Base-by-base conservation (phyloP, 805 yeast species). In the Starmerella floris region DNA sequence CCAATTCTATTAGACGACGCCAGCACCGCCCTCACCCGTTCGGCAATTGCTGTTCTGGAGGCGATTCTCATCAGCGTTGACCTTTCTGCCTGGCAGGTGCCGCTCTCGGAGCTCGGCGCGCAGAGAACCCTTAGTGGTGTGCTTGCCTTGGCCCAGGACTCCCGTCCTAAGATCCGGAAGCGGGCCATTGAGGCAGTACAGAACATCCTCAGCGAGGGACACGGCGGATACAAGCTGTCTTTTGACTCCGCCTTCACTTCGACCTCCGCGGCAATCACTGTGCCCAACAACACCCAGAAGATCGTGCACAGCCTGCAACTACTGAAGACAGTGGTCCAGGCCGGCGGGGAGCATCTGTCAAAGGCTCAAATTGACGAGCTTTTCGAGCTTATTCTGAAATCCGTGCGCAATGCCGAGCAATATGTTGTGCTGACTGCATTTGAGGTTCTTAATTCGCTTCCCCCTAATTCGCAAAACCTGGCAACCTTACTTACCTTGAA, bases 81-180 rank as follows among this genome's bases (percentile, higher is more conserved):
- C 57, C 65, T 73, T 32, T 71, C 72, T 46, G 73, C 84, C 15
- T 91, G 99, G 99, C 31, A 55, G 31, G 41, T 49, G 39, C 44
- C 57, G 23, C 17, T 45, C 35, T 20, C 50, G 37, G 40, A 51
- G 40, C 42, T 52, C 26, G 60, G 62, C 15, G 53, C 57, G 13
- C 44, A 45, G 34, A 53, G 58, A 19, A 47, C 54, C 3, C 37
- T 51, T 25, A 45, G 52, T n/a, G 56, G 55, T 26, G 41, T 55
- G 19, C 44, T 59, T 19, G 73, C 81, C n/a, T 68, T 84, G 48
- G 74, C 88, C 0, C 63, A 83, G 34, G 96, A 91, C 61, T 79
- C 81, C 36, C 74, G 97, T 58, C 98, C 98, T 30, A 91, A 91
- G 56, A 94, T 91, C 11, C 76, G 98, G 60, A 83, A 81, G 72